Evolutionary conservation across 495 filamentous ascomycete genomes (phyloP).

Genomic region (Daldinia decipiens): DNA sequence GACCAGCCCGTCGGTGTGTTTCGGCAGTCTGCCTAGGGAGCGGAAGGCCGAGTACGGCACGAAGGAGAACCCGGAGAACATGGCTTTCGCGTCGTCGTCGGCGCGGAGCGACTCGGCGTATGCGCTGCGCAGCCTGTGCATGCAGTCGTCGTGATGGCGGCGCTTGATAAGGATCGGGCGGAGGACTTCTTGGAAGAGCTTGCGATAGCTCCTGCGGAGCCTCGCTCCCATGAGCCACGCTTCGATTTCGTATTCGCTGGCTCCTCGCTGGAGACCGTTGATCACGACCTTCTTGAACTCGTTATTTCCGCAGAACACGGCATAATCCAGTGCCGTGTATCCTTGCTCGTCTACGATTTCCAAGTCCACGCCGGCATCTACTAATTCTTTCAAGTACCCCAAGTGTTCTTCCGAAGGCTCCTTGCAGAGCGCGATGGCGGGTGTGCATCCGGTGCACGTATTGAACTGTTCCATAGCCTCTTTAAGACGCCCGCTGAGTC

Average conservation of each 20-base stretch:
- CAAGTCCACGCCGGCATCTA: slow-evolving; percentile 46
- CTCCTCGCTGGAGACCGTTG: slow-evolving; percentile 31
- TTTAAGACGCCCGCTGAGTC: not conserved
- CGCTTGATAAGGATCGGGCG: slow-evolving; percentile 35
- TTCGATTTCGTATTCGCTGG: slow-evolving; percentile 6
- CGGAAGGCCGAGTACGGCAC: slow-evolving; percentile 36
- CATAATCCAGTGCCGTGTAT: slow-evolving; percentile 50
- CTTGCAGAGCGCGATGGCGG: slow-evolving; percentile 49
- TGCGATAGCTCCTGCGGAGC: slow-evolving; percentile 46
- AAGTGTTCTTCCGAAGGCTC: slow-evolving; percentile 49
- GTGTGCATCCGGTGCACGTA: slow-evolving; percentile 31
- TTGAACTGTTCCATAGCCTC: slow-evolving; percentile 43
- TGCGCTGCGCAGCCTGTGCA: slow-evolving; percentile 26
- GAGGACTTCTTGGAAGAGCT: slow-evolving; percentile 49
- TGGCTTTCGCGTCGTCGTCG: slow-evolving; percentile 17
- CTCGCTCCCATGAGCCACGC: slow-evolving; percentile 23
- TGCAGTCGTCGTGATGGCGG: not conserved
- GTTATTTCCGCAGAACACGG: slow-evolving; percentile 38
- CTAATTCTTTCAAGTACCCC: slow-evolving; percentile 41
- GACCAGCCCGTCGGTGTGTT: slow-evolving; percentile 33
- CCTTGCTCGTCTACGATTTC: slow-evolving; percentile 43
- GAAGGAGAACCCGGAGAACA: slow-evolving; percentile 39
- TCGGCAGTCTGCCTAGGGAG: slow-evolving; percentile 31
- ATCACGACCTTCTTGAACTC: slow-evolving; percentile 34
- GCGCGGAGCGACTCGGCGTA: slow-evolving; percentile 34